Evolutionary conservation across 306 rosid species (phyloP).

Genomic region (Sphenostylis stenocarpa): DNA sequence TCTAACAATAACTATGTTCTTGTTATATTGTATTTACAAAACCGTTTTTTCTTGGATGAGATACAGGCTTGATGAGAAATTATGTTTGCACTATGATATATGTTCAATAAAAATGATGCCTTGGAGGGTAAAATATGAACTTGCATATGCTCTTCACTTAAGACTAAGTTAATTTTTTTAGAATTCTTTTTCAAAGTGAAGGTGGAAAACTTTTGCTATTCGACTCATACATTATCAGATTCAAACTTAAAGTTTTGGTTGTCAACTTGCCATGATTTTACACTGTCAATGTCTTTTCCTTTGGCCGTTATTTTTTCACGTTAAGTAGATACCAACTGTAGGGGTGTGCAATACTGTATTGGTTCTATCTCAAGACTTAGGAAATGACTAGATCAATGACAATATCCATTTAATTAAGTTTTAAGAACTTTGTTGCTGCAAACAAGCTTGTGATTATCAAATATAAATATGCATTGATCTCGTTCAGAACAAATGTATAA

Average conservation of each 20-base stretch:
- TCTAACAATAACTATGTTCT: background rate
- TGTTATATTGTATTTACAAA: no score
- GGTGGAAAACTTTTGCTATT: background rate
- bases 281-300: background rate
- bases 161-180: conserved; percentile 5
- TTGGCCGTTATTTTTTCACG: background rate
- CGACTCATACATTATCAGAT: conserved; percentile 17
- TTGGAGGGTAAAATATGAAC: background rate
- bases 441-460: conserved; percentile 1
- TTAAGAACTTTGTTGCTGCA: background rate
- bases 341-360: background rate
- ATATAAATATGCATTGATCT: conserved; percentile 2
- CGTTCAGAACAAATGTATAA: conserved; percentile 9
- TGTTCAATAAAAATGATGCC: background rate
- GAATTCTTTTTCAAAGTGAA: conserved; percentile 15
- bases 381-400: background rate
- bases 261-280: background rate
- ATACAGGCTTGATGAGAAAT: background rate
- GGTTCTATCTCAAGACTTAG: background rate
- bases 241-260: background rate
- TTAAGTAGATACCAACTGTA: background rate
- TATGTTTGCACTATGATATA: background rate
- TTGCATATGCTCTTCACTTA: background rate
- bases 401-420: background rate
- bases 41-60: background rate